A percentile compares a stretch with the other conserved stretches of the same genome.
Evolutionary conservation across 257 asterid genomes (phyloP).

Genomic region (Paulownia fortunei): DNA sequence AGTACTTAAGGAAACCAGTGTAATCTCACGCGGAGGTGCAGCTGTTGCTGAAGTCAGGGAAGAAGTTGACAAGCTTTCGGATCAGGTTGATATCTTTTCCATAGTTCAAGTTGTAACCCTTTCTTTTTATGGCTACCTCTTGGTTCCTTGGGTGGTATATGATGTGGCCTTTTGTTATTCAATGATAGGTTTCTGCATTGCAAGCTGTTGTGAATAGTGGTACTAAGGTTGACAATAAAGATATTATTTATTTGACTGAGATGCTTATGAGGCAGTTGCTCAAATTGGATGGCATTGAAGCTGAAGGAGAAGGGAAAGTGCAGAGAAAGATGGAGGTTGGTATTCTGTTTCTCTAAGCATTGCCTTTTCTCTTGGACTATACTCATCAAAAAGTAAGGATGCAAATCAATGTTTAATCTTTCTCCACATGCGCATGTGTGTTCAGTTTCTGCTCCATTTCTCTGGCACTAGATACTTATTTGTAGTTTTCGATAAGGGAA

Average conservation of each 20-base stretch:
- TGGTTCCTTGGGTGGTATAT: conserved; percentile 1
- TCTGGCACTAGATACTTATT: conserved; percentile 1
- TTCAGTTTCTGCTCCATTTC: neutral
- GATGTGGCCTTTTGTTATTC: conserved; percentile 25
- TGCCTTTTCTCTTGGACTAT: neutral
- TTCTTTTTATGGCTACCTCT: neutral
- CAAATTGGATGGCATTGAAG: conserved; percentile 81
- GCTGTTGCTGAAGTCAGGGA: conserved; percentile 72
- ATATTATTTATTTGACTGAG: conserved; percentile 67
- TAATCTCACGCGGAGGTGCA: conserved; percentile 58
- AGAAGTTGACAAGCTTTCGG: conserved; percentile 77
- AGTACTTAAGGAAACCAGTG: conserved; percentile 48
- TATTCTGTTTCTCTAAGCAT: neutral
- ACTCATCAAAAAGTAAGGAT: neutral
- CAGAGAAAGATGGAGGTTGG: conserved; percentile 88
- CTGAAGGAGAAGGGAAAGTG: conserved; percentile 89
- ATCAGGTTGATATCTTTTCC: conserved; percentile 54
- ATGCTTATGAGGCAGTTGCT: conserved; percentile 93
- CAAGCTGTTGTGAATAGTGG: conserved; percentile 68
- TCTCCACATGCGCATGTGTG: neutral
- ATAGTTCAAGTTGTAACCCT: neutral
- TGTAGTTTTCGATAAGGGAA: too few species aligned
- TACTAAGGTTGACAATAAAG: conserved; percentile 62
- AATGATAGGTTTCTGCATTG: conserved; percentile 65
- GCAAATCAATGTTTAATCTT: neutral